phyloP scores from a whole-genome alignment of 2,329 filamentous ascomycete genomes.

The Cladosporium velox region DNA sequence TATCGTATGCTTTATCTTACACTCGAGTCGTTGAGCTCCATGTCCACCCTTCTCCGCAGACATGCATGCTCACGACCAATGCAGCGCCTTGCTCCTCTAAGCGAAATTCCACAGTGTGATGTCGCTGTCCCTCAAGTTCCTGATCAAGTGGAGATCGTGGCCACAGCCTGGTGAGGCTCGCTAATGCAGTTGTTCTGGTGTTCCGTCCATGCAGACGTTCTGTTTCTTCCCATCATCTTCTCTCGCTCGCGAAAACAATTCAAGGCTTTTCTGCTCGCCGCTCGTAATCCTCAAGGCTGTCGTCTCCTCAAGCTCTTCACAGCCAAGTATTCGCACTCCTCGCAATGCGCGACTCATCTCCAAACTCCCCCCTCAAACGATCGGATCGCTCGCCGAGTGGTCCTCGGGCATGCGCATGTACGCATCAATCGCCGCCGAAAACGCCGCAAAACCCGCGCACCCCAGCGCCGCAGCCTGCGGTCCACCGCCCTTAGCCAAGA shows the following conservation, averaged over 20 bases:
- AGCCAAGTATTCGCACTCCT: neutral
- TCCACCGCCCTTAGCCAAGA: conserved; percentile 81
- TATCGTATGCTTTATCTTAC: neutral
- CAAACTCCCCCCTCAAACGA: conserved; percentile 32
- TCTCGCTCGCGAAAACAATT: neutral
- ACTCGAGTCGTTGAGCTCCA: neutral
- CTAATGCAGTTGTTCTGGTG: neutral
- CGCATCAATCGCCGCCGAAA: conserved; percentile 86
- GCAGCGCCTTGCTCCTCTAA: neutral
- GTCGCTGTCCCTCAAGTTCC: neutral
- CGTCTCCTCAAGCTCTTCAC: neutral
- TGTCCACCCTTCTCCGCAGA: neutral
- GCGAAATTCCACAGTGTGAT: neutral
- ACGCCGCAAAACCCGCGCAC: conserved; percentile 91
- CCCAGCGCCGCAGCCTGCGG: conserved; percentile 86
- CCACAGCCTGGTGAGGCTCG: neutral
- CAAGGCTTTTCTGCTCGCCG: neutral
- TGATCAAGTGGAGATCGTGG: neutral
- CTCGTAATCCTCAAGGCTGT: neutral
- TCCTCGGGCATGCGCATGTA: conserved; percentile 75
- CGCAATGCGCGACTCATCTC: neutral
- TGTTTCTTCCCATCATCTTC: neutral
- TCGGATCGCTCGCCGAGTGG: conserved; percentile 40
- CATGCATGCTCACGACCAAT: neutral
- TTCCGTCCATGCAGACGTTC: neutral